A percentile compares a stretch with the other conserved stretches of the same genome.
Evolutionary conservation across 1,284 basidiomycete genomes (phyloP).

Genomic region (Pseudomicrostroma phylloplanum): DNA sequence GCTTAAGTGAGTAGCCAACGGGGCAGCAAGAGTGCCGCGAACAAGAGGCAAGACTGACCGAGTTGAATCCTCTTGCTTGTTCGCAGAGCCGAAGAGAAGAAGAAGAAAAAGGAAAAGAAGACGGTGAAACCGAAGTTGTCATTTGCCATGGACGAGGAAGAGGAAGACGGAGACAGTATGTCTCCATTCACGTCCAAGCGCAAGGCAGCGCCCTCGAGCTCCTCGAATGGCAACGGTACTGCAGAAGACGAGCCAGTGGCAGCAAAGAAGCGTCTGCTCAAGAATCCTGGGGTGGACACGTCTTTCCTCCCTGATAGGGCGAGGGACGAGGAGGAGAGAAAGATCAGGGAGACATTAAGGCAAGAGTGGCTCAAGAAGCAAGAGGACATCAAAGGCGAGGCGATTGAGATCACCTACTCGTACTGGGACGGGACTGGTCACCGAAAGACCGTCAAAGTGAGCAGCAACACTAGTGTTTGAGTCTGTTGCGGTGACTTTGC

Average conservation of each 20-base stretch:
- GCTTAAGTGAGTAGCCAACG: constrained; percentile 4
- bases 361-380: constrained; percentile 86
- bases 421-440: constrained; percentile 99
- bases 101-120: constrained; percentile 80
- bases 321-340: constrained; percentile 82
- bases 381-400: constrained; percentile 77
- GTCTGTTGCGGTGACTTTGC: constrained; percentile 57
- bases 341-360: constrained; percentile 77
- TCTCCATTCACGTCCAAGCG: background rate
- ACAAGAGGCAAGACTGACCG: too few species aligned
- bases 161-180: constrained; percentile 19
- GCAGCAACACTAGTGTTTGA: too few species aligned
- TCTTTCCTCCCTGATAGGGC: constrained; percentile 96
- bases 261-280: constrained; percentile 64
- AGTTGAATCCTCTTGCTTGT: too few species aligned
- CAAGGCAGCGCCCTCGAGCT: background rate
- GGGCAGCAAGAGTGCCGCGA: background rate
- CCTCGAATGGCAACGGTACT: too few species aligned
- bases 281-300: constrained; percentile 94
- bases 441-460: constrained; percentile 68
- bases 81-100: constrained; percentile 58
- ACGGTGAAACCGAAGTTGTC: constrained; percentile 73
- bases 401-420: constrained; percentile 86
- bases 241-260: background rate
- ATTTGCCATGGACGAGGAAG: constrained; percentile 59